Conservation (phyloP, 345 rosid genomes). For the Citrus sinensis region DNA sequence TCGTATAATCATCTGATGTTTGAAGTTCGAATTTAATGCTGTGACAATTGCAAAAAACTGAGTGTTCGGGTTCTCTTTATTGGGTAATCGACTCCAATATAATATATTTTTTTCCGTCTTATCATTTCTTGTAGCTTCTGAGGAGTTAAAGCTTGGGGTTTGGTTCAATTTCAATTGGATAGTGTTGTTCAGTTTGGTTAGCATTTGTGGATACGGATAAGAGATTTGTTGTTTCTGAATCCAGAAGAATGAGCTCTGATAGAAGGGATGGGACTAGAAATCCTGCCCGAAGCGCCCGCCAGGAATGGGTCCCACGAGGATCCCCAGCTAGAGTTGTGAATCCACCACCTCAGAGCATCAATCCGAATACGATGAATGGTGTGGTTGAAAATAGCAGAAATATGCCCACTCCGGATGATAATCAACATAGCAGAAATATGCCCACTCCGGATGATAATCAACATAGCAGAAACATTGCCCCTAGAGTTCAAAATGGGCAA, state of each 20-base stretch:
- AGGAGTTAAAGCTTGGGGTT: neutral
- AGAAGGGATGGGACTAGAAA: conserved; percentile 49
- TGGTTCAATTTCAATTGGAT: neutral
- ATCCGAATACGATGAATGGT: conserved; percentile 17
- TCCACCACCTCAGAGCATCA: conserved; percentile 17
- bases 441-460: conserved; percentile 27
- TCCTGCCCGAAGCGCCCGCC: conserved; percentile 39
- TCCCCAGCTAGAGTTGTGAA: conserved; percentile 26
- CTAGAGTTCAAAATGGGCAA: conserved; percentile 25
- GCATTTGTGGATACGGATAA: neutral
- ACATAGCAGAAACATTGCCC: conserved; percentile 30
- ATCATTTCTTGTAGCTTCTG: neutral
- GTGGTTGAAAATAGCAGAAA: conserved; percentile 12
- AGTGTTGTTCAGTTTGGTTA: neutral
- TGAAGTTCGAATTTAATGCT: neutral
- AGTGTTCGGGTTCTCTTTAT: neutral
- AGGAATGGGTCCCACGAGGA: conserved; percentile 74
- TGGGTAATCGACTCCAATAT: neutral
- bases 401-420: conserved; percentile 22
- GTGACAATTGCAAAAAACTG: neutral
- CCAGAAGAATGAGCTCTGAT: conserved; percentile 58
- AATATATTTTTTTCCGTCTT: neutral
- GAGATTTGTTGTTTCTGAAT: neutral
- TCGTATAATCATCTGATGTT: neutral
- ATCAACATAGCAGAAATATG: conserved; percentile 25